Evolutionary conservation across 1,284 basidiomycete species (phyloP).

Genomic region (Calocybe gambosa): DNA sequence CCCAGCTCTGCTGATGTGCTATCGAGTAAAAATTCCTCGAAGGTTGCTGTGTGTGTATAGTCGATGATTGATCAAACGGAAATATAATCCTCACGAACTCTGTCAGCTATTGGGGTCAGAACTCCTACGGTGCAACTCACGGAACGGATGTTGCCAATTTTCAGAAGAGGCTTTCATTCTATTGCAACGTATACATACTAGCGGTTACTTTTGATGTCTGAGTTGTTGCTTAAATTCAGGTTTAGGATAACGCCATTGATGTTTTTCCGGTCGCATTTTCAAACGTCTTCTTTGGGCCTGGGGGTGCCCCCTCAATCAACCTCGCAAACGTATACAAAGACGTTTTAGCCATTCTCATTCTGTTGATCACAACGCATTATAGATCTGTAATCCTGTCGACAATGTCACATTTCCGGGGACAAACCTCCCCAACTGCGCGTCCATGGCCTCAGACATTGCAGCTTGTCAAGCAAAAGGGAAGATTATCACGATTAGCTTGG

Average conservation of each 20-base stretch:
- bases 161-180: slow-evolving; percentile 50
- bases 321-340: slow-evolving; percentile 45
- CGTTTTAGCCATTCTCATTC: background rate
- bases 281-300: slow-evolving; percentile 54
- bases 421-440: slow-evolving; percentile 46
- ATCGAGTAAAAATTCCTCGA: slow-evolving; percentile 1
- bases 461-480: slow-evolving; percentile 60
- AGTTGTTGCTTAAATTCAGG: background rate
- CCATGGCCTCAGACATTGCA: slow-evolving; percentile 48
- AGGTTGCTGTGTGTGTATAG: slow-evolving; percentile 47
- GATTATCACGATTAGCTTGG: slow-evolving; percentile 46
- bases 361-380: background rate
- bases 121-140: slow-evolving; percentile 56
- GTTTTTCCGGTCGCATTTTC: slow-evolving; percentile 60
- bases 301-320: slow-evolving; percentile 52
- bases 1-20: background rate
- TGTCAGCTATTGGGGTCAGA: slow-evolving; percentile 60
- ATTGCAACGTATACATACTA: slow-evolving; percentile 42
- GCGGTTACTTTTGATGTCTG: background rate
- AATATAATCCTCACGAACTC: slow-evolving; percentile 5
- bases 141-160: slow-evolving; percentile 41
- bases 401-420: slow-evolving; percentile 55
- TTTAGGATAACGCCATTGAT: slow-evolving; percentile 53
- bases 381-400: slow-evolving; percentile 53
- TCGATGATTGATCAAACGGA: slow-evolving; percentile 4